Conservation (phyloP, 768 basidiomycete genomes). For the Cystobasidiopsis lactophilus region DNA sequence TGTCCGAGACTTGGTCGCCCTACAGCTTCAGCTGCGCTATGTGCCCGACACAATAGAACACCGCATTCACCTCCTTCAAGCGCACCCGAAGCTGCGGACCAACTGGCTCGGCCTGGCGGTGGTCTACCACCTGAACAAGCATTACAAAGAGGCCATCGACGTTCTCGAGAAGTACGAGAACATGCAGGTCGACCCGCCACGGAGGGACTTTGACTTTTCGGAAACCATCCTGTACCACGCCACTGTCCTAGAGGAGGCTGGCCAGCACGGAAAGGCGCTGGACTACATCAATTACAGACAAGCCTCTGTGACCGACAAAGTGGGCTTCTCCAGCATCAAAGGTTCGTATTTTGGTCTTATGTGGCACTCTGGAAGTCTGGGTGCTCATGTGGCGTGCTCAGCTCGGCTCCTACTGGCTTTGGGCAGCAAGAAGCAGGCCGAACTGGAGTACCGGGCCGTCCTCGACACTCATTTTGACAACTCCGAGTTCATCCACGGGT, state of each 20-base stretch:
- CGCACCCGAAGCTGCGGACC: slow-evolving; percentile 60
- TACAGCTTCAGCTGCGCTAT: slow-evolving; percentile 67
- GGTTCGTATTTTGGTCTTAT: too few species aligned
- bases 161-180: slow-evolving; percentile 50
- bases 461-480: slow-evolving; percentile 70
- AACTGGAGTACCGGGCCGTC: slow-evolving; percentile 55
- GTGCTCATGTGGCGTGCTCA: too few species aligned
- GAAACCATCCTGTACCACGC: slow-evolving; percentile 63
- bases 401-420: slow-evolving; percentile 58
- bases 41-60: slow-evolving; percentile 61
- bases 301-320: slow-evolving; percentile 36
- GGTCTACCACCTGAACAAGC: slow-evolving; percentile 64
- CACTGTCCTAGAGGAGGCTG: slow-evolving; percentile 47
- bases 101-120: slow-evolving; percentile 81
- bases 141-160: slow-evolving; percentile 43
- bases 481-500: slow-evolving; percentile 55
- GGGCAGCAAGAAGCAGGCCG: slow-evolving; percentile 42
- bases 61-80: slow-evolving; percentile 50
- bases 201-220: slow-evolving; percentile 60
- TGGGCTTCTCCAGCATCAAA: slow-evolving; percentile 30
- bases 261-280: slow-evolving; percentile 22
- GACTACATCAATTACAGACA: slow-evolving; percentile 21
- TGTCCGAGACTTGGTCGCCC: slow-evolving; percentile 64
- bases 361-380: slow-evolving; percentile 1
- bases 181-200: slow-evolving; percentile 36